Evolutionary conservation across 2,329 filamentous ascomycete genomes (phyloP), one percentile per base, ranked within the genome.

Genomic region (Clonostachys sp.): DNA sequence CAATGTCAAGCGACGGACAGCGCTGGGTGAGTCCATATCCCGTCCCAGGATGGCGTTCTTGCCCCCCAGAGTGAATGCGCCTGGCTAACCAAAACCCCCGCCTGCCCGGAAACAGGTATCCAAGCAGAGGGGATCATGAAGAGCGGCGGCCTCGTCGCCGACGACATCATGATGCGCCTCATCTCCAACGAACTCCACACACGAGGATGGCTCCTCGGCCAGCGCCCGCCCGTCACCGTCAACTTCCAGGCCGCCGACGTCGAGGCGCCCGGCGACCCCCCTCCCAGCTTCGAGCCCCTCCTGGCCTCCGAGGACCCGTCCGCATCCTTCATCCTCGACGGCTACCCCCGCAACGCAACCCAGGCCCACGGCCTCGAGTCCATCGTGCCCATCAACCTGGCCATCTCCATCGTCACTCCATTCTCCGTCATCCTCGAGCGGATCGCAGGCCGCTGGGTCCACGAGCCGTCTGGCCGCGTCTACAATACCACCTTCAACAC

Each of bases 401-500:
- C 91, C 44, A 86, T 96, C 50, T 90, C 88, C 47, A 77, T 97
- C 56, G 80, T 86, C 61, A 97, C 92, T 0, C 94, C 94, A 0
- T 81, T 88, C 34, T 81, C 86, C 9, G 89, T 96, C 51, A 91
- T 99, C 51, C 78, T 97, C 54, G 83, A 91, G 57, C 87, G 94
- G 47, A 96, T 99, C 57, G 83, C 88, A 41, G 91, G 90, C 45
- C 86, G 94, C 48, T 96, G 91, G 91, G 86, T 96, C 39, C 94
- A 99, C 67, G 87, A 88, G 59, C 84, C 90, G 1, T 95, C 90
- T 0, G 94, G 94, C 2, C 80, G 94, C 30, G 87, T 96, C 14
- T 99, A 99, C 75, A 99, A 99, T 65, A 95, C 91, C 3, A 84
- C 84, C 0, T 99, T 96, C 73, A 91, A 97, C 61, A 79, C 87